phyloP scores from a whole-genome alignment of 2,329 filamentous ascomycete genomes.

The Ophiostoma triangulosporum region DNA sequence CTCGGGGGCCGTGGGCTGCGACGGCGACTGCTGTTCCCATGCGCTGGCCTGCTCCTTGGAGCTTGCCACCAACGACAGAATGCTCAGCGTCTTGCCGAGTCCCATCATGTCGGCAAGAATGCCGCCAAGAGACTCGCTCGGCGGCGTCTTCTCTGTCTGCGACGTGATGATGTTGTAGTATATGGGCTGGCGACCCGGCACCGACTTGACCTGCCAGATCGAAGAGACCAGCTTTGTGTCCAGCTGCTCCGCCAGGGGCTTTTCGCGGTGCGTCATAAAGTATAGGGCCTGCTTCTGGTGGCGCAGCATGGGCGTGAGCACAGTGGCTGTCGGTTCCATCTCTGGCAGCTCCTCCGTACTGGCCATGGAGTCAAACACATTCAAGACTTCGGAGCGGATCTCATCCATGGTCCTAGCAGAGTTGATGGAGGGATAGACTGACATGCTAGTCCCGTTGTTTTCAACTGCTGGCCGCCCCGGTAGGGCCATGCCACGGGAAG shows the following conservation, averaged over 20 bases:
- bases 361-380: slow-evolving; percentile 75
- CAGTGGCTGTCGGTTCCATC: slow-evolving; percentile 47
- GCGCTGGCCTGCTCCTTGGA: slow-evolving; percentile 47
- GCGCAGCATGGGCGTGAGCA: slow-evolving; percentile 57
- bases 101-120: slow-evolving; percentile 82
- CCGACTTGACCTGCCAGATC: slow-evolving; percentile 57
- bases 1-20: slow-evolving; percentile 31
- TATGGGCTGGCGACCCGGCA: slow-evolving; percentile 35
- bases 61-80: slow-evolving; percentile 61
- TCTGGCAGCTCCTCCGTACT: slow-evolving; percentile 63
- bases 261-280: slow-evolving; percentile 74
- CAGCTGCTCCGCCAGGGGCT: slow-evolving; percentile 43
- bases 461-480: background rate
- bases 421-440: background rate
- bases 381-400: slow-evolving; percentile 69
- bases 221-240: slow-evolving; percentile 51
- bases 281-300: slow-evolving; percentile 85
- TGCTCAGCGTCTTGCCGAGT: slow-evolving; percentile 74
- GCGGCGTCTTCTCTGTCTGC: slow-evolving; percentile 43
- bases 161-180: slow-evolving; percentile 84
- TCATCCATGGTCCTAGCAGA: slow-evolving; percentile 61
- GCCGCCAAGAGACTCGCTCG: slow-evolving; percentile 56
- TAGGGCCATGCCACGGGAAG: background rate
- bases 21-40: slow-evolving; percentile 45
- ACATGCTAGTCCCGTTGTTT: background rate